Evolutionary conservation across 192 early-diverging fungal species (phyloP), one percentile per base, ranked within the genome.

Genomic region (Coemansia sp.): DNA sequence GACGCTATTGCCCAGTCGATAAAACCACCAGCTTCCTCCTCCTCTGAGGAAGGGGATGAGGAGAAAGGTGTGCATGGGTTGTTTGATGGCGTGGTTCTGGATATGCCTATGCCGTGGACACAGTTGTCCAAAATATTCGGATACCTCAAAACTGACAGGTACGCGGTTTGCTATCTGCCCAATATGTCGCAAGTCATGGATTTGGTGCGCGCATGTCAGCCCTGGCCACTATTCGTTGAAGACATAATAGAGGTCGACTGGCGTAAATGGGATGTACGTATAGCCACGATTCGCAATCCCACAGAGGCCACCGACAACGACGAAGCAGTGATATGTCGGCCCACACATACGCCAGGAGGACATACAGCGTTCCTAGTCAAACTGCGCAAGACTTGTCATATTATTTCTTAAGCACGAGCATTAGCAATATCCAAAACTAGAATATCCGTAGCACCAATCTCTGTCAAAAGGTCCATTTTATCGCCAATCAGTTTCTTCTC

Each of bases 391-490:
- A 2, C 7, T 9, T 35, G n/a, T n/a, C n/a, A 42, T 15, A 11
- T 15, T 45, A 45, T 45, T 45, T 6, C 17, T 12, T 86, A 93
- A 25, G 89, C 90, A n/a, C 93, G 80, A 32, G 90, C 90, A 70
- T 94, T 94, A 68, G 79, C 86, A 59, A 94, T 90, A 40, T 86
- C 81, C 68, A 93, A 83, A 14, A 99, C 87, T 49, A 99, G 68
- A 42, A 99, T 96, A 76, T 99, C 97, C 6, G 83, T 88, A 4
- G 96, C 97, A 29, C 96, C 96, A 59, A 94, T 85, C 14, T 84
- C 87, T 72, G 90, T 87, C 62, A 99, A 79, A 49, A 84, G 68
- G 67, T 99, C 97, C 97, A 99, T 99, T 19, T 92, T 89, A 41
- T 94, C 88, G 2, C 89, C 95, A 15, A 90, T 77, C 25, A 87